Percentiles rank a stretch among this genome's conserved stretches.
These are phyloP conservation scores for Trichosporon inkin DNA, from an alignment of 1,284 basidiomycete species.

Conservation along the genomic window DNA sequence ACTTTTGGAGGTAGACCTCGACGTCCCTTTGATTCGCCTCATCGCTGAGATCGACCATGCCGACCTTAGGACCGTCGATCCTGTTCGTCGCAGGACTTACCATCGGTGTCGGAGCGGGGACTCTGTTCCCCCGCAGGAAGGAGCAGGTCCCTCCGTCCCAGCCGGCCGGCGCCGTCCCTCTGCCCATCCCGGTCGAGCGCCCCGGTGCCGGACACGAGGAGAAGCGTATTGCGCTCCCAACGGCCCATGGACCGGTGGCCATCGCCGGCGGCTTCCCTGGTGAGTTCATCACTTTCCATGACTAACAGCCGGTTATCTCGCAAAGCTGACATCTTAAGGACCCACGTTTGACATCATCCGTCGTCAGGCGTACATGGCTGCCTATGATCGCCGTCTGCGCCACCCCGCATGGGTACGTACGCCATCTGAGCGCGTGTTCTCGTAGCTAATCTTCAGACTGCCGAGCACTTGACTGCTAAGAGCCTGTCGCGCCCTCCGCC, in stretches of 20 bases:
- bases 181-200: slow-evolving; percentile 28
- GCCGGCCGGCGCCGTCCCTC: slow-evolving; percentile 14
- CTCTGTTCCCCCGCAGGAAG: slow-evolving; percentile 31
- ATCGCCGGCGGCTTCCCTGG: slow-evolving; percentile 44
- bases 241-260: slow-evolving; percentile 34
- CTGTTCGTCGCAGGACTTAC: slow-evolving; percentile 49
- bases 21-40: background rate
- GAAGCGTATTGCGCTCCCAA: slow-evolving; percentile 25
- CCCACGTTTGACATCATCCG: slow-evolving; percentile 76
- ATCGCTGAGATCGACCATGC: slow-evolving; percentile 29
- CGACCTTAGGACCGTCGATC: slow-evolving; percentile 44
- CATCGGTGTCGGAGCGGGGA: slow-evolving; percentile 44
- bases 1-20: background rate
- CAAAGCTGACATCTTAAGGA: slow-evolving; percentile 54
- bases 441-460: slow-evolving; percentile 61
- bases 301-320: background rate
- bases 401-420: slow-evolving; percentile 84
- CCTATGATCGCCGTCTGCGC: slow-evolving; percentile 81
- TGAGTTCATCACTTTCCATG: slow-evolving; percentile 40
- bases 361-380: slow-evolving; percentile 77
- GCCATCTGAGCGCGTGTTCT: background rate
- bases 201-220: slow-evolving; percentile 17
- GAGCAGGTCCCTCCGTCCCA: slow-evolving; percentile 6
- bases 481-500: slow-evolving; percentile 60
- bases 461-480: slow-evolving; percentile 79